phyloP scores from a whole-genome alignment of 768 basidiomycete genomes.

The Exsudoporus frostii region DNA sequence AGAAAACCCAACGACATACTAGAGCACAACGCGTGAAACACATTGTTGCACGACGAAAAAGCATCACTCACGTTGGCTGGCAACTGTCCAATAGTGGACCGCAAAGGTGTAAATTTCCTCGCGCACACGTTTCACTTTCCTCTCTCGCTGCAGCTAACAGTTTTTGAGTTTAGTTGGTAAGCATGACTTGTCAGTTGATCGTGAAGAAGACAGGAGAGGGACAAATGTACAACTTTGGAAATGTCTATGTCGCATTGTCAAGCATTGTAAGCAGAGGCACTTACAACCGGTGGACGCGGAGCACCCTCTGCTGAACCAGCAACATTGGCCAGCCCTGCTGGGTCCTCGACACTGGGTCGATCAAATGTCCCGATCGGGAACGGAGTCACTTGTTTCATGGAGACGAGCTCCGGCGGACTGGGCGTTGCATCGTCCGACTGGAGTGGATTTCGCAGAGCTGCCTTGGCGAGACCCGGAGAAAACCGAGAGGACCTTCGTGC shows the following conservation, averaged over 20 bases:
- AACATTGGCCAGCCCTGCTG: background rate
- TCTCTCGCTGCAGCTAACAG: slow-evolving; percentile 21
- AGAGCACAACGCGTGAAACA: background rate
- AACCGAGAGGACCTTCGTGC: slow-evolving; percentile 10
- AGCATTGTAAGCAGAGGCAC: slow-evolving; percentile 23
- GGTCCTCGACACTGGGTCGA: background rate
- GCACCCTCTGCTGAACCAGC: slow-evolving; percentile 9
- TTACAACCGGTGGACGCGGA: slow-evolving; percentile 21
- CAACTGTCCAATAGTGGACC: slow-evolving; percentile 22
- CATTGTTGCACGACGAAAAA: background rate
- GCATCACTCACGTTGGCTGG: slow-evolving; percentile 23
- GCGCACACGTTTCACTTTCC: slow-evolving; percentile 3
- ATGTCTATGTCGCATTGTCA: slow-evolving; percentile 8
- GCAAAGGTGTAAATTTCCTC: slow-evolving; percentile 8
- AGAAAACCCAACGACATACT: slow-evolving; percentile 27
- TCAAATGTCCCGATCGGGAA: slow-evolving; percentile 8
- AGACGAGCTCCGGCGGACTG: background rate
- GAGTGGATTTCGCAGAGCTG: background rate
- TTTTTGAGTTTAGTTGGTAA: slow-evolving; percentile 21
- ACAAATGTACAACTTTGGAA: slow-evolving; percentile 2
- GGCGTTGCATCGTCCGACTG: background rate
- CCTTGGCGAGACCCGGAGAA: background rate
- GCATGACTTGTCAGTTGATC: slow-evolving; percentile 13
- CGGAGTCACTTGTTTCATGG: slow-evolving; percentile 10
- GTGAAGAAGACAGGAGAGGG: slow-evolving; percentile 10